Percentiles rank a stretch among this genome's conserved stretches.
Conservation (phyloP, 2,329 filamentous ascomycete genomes). For the Penicillium sp. region DNA sequence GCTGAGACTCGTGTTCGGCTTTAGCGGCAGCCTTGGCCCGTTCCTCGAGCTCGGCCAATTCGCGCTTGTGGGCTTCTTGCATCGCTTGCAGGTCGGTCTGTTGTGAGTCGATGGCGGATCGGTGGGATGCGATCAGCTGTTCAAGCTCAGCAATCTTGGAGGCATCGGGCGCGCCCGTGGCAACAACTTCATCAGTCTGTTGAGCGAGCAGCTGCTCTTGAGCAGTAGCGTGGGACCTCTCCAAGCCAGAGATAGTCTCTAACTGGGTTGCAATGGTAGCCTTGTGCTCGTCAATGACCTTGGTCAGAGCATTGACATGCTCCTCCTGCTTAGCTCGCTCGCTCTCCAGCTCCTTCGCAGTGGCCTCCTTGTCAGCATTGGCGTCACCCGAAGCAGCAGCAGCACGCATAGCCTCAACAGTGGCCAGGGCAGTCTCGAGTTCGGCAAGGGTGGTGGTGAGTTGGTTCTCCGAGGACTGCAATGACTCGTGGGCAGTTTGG, state of each 20-base stretch:
- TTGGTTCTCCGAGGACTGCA: slow-evolving; percentile 70
- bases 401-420: slow-evolving; percentile 49
- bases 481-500: slow-evolving; percentile 65
- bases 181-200: slow-evolving; percentile 59
- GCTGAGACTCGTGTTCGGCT: slow-evolving; percentile 37
- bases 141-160: slow-evolving; percentile 56
- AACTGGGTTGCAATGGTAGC: slow-evolving; percentile 68
- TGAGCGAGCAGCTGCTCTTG: slow-evolving; percentile 68
- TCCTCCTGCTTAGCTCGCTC: slow-evolving; percentile 60
- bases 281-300: slow-evolving; percentile 80
- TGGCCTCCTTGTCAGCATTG: slow-evolving; percentile 34
- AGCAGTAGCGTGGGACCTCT: slow-evolving; percentile 67
- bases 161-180: slow-evolving; percentile 51
- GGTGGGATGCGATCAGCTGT: slow-evolving; percentile 57
- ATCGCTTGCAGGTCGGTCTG: slow-evolving; percentile 55
- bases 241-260: slow-evolving; percentile 69
- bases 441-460: slow-evolving; percentile 71
- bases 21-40: slow-evolving; percentile 37
- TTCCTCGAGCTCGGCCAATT: slow-evolving; percentile 42
- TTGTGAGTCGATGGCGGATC: slow-evolving; percentile 55
- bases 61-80: slow-evolving; percentile 52
- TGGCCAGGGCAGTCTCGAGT: slow-evolving; percentile 66
- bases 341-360: slow-evolving; percentile 49
- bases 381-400: slow-evolving; percentile 40
- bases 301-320: slow-evolving; percentile 63